These are phyloP conservation scores for Xylaria nigripes DNA, from an alignment of 495 filamentous ascomycete species.

Conservation along the genomic window DNA sequence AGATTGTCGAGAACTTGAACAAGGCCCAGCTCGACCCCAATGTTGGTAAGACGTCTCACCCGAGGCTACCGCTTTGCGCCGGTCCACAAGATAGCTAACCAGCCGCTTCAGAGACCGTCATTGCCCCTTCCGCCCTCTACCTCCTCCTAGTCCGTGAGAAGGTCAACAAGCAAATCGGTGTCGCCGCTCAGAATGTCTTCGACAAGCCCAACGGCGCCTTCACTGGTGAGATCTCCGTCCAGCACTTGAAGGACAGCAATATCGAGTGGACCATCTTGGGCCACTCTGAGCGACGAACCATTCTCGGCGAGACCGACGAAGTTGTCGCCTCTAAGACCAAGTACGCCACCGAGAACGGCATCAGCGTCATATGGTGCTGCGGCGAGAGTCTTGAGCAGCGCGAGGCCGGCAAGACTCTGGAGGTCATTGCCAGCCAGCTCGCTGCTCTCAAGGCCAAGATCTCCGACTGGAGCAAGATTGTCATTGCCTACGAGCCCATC, in stretches of 20 bases:
- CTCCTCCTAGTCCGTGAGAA: slow-evolving; percentile 74
- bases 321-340: slow-evolving; percentile 91
- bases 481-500: slow-evolving; percentile 97
- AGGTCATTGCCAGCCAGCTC: slow-evolving; percentile 79
- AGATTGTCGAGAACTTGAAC: slow-evolving; percentile 83
- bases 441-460: slow-evolving; percentile 58
- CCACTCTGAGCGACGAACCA: slow-evolving; percentile 84
- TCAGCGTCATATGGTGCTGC: slow-evolving; percentile 91
- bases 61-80: background rate
- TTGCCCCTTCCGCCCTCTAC: slow-evolving; percentile 85
- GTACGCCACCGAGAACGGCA: slow-evolving; percentile 74
- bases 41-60: slow-evolving; percentile 44
- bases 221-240: slow-evolving; percentile 90
- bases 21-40: slow-evolving; percentile 61
- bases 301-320: slow-evolving; percentile 76
- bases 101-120: slow-evolving; percentile 69
- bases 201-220: slow-evolving; percentile 95
- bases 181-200: slow-evolving; percentile 92
- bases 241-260: slow-evolving; percentile 78
- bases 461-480: slow-evolving; percentile 84
- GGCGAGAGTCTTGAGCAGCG: slow-evolving; percentile 92
- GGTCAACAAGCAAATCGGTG: slow-evolving; percentile 55
- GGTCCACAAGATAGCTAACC: background rate
- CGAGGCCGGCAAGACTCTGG: slow-evolving; percentile 76
- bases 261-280: slow-evolving; percentile 87